These are phyloP conservation scores for Euphorbia tirucalli DNA, from an alignment of 345 rosid genomes.

Conservation along the genomic window DNA sequence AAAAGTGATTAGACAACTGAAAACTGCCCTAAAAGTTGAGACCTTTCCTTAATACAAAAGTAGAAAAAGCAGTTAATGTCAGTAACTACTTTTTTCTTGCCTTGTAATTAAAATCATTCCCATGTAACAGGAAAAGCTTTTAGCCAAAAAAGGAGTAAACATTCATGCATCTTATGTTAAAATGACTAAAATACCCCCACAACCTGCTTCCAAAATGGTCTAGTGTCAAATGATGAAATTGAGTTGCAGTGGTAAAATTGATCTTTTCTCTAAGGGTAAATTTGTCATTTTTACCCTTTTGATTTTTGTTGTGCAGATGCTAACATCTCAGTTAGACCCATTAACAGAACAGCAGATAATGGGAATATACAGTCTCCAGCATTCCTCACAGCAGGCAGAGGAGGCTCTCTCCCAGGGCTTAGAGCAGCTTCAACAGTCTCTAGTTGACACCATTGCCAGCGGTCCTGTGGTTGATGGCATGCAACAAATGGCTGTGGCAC, in stretches of 20 bases:
- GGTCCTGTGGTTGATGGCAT: constrained; percentile 59
- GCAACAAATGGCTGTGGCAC: constrained; percentile 93
- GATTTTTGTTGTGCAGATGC: constrained; percentile 44
- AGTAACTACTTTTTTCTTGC: background rate
- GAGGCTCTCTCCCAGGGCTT: constrained; percentile 90
- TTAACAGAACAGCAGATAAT: constrained; percentile 88
- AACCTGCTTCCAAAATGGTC: background rate
- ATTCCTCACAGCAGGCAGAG: constrained; percentile 92
- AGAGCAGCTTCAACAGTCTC: constrained; percentile 92
- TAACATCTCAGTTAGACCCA: constrained; percentile 74
- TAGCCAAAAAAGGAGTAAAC: background rate
- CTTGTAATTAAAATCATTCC: no score
- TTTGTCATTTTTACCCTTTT: no score
- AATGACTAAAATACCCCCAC: background rate
- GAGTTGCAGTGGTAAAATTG: no score
- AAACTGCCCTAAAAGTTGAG: constrained; percentile 4
- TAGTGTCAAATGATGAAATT: no score
- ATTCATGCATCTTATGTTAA: background rate
- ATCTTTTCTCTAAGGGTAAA: no score
- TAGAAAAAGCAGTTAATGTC: background rate
- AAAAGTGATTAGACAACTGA: constrained; percentile 5
- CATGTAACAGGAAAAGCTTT: background rate
- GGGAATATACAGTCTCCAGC: constrained; percentile 92
- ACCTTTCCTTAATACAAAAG: background rate
- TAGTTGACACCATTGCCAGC: constrained; percentile 67